These are phyloP conservation scores for Apiospora saccharicola DNA, from an alignment of 2,329 filamentous ascomycete species.

Conservation along the genomic window DNA sequence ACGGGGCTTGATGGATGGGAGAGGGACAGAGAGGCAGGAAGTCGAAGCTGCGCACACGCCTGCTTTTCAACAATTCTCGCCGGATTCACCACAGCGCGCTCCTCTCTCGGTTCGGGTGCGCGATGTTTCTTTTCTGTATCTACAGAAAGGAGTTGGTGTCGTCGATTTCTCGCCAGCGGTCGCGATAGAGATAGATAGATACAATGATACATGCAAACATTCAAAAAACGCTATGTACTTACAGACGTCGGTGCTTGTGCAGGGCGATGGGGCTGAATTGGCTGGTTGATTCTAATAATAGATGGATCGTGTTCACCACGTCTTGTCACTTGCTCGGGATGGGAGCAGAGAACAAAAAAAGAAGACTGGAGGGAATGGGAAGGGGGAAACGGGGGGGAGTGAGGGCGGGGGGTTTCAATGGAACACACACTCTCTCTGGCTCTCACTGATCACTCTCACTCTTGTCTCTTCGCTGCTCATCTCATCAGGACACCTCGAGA, in stretches of 20 bases:
- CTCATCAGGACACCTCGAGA: neutral
- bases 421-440: neutral
- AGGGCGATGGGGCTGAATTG: constrained; percentile 58
- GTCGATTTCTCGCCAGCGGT: neutral
- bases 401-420: neutral
- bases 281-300: constrained; percentile 61
- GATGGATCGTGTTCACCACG: constrained; percentile 53
- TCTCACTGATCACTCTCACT: neutral
- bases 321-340: constrained; percentile 25
- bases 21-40: neutral
- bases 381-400: constrained; percentile 6
- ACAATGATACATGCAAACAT: constrained; percentile 35
- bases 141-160: constrained; percentile 20
- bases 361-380: constrained; percentile 27
- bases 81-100: neutral
- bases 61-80: constrained; percentile 20
- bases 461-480: neutral
- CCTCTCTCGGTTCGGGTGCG: neutral
- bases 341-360: constrained; percentile 26
- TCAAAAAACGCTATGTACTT: constrained; percentile 17
- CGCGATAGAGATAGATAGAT: constrained; percentile 33
- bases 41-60: constrained; percentile 15
- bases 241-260: constrained; percentile 44
- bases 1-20: constrained; percentile 28
- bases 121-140: neutral